Evolutionary conservation across 805 yeast species (phyloP).

Genomic region (Wickerhamomyces queroliae): DNA sequence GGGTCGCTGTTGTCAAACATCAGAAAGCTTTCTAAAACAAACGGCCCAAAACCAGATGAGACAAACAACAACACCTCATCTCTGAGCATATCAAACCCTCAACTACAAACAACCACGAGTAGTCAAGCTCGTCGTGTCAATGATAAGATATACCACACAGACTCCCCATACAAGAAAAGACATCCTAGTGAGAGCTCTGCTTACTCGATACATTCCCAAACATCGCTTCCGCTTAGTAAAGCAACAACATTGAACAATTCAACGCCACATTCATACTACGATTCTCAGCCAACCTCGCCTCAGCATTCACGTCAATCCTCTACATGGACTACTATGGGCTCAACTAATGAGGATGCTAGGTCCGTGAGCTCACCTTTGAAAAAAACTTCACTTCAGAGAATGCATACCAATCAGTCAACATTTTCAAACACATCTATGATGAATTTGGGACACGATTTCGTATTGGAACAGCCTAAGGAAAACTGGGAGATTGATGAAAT

Average conservation of each 20-base stretch:
- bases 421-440: slow-evolving; percentile 7
- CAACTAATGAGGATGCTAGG: slow-evolving; percentile 6
- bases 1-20: slow-evolving; percentile 21
- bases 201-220: slow-evolving; percentile 18
- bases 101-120: slow-evolving; percentile 8
- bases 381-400: slow-evolving; percentile 17
- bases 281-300: slow-evolving; percentile 19
- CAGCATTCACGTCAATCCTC: slow-evolving; percentile 23
- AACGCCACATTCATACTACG: slow-evolving; percentile 13
- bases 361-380: slow-evolving; percentile 13
- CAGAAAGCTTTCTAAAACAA: slow-evolving; percentile 19
- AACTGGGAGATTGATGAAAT: slow-evolving; percentile 61
- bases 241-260: slow-evolving; percentile 20
- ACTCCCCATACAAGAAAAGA: slow-evolving; percentile 7
- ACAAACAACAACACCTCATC: slow-evolving; percentile 1
- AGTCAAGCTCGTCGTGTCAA: background rate
- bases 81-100: slow-evolving; percentile 20
- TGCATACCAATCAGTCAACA: slow-evolving; percentile 17
- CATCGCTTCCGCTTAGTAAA: slow-evolving; percentile 21
- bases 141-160: slow-evolving; percentile 2
- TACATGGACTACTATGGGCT: slow-evolving; percentile 11
- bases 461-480: slow-evolving; percentile 62
- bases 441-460: slow-evolving; percentile 8
- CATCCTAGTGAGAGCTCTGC: slow-evolving; percentile 20
- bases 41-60: slow-evolving; percentile 8